A percentile compares a stretch with the other conserved stretches of the same genome.
Evolutionary conservation across 2,329 filamentous ascomycete species (phyloP).

Genomic region (Hypoxylon sp.): DNA sequence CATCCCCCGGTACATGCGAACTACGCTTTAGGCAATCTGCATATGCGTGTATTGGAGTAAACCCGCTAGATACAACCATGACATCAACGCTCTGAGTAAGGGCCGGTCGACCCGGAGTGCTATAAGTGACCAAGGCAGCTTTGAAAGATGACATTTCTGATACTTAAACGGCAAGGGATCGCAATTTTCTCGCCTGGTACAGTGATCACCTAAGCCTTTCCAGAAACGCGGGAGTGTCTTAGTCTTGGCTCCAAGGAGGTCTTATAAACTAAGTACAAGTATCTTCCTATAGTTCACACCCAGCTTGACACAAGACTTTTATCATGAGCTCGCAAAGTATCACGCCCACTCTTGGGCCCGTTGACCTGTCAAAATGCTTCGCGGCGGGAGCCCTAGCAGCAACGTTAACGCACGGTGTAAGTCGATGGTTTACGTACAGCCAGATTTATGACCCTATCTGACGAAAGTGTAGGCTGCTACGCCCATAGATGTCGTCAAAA

Average conservation of each 20-base stretch:
- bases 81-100: constrained; percentile 15
- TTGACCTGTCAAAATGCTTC: constrained; percentile 63
- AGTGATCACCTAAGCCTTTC: neutral
- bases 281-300: too few species aligned
- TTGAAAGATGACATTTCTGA: neutral
- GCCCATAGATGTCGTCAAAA: constrained; percentile 79
- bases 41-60: too few species aligned
- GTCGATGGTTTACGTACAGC: constrained; percentile 28
- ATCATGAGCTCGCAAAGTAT: constrained; percentile 36
- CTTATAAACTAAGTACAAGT: too few species aligned
- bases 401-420: constrained; percentile 59
- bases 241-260: too few species aligned
- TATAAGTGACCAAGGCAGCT: neutral
- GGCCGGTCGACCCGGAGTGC: constrained; percentile 17
- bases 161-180: neutral
- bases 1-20: neutral
- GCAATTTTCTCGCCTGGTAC: neutral
- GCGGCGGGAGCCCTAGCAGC: constrained; percentile 61
- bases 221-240: too few species aligned
- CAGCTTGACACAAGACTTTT: neutral
- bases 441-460: neutral
- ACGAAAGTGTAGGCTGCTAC: constrained; percentile 55
- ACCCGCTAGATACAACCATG: constrained; percentile 16
- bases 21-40: neutral
- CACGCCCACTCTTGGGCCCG: constrained; percentile 50